These are phyloP conservation scores for Cryphonectria nitschkei DNA, from an alignment of 2,329 filamentous ascomycete genomes.

Conservation along the genomic window DNA sequence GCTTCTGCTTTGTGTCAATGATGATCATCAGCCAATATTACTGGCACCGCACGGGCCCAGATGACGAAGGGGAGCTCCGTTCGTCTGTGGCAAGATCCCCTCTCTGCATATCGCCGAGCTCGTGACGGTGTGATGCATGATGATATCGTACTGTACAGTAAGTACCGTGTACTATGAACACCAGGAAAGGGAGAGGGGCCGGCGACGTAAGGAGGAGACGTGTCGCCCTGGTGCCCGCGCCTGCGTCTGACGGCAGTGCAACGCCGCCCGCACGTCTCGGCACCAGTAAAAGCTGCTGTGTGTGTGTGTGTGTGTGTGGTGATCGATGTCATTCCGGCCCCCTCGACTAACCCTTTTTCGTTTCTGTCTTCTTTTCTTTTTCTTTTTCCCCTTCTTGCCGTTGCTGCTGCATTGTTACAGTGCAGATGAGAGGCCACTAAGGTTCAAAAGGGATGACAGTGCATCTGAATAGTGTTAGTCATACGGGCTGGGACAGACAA, in stretches of 20 bases:
- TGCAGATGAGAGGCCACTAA: background rate
- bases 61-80: background rate
- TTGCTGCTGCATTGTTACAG: conserved; percentile 10
- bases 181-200: background rate
- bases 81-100: background rate
- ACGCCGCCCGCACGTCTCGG: conserved; percentile 21
- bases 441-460: background rate
- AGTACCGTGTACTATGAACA: background rate
- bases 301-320: background rate
- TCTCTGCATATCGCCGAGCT: conserved; percentile 4
- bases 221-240: background rate
- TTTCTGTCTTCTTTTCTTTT: no score
- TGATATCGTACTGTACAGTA: no score
- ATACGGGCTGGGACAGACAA: background rate
- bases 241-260: conserved; percentile 23
- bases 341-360: background rate
- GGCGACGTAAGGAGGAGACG: background rate
- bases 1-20: background rate
- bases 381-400: background rate
- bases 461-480: conserved; percentile 1
- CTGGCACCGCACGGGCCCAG: background rate
- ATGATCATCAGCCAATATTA: background rate
- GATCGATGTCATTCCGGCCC: background rate
- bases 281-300: conserved; percentile 16
- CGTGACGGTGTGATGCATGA: background rate